Evolutionary conservation across 1,139 yeast genomes (phyloP).

Genomic region (Taphrina betulina): DNA sequence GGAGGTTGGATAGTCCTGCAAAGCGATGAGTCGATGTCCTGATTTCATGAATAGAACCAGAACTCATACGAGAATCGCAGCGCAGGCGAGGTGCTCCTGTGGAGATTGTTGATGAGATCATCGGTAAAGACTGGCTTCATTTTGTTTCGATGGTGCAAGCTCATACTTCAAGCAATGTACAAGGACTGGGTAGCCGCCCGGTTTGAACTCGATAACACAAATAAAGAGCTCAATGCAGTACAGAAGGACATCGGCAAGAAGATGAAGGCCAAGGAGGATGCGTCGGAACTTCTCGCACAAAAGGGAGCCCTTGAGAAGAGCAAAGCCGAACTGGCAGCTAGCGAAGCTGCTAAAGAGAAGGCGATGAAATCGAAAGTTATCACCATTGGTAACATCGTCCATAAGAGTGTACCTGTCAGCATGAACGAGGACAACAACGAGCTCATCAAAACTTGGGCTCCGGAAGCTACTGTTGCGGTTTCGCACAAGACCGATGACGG

Average conservation of each 20-base stretch:
- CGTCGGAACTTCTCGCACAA: constrained; percentile 72
- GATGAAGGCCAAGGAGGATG: constrained; percentile 94
- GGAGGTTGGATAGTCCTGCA: constrained; percentile 78
- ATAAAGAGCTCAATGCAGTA: constrained; percentile 78
- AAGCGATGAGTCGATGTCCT: constrained; percentile 69
- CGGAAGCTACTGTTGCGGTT: constrained; percentile 49
- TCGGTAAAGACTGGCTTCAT: constrained; percentile 88
- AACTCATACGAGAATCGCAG: constrained; percentile 80
- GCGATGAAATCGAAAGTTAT: constrained; percentile 76
- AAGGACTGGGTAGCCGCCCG: constrained; percentile 42
- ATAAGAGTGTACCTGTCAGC: constrained; percentile 83
- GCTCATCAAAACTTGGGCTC: constrained; percentile 82
- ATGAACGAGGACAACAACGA: constrained; percentile 82
- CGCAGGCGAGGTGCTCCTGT: constrained; percentile 92
- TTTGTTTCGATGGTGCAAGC: constrained; percentile 52
- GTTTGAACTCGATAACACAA: constrained; percentile 84
- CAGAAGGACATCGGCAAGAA: constrained; percentile 92
- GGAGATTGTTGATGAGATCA: constrained; percentile 92
- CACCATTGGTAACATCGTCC: constrained; percentile 90
- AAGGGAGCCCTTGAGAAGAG: constrained; percentile 71
- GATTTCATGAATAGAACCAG: constrained; percentile 85
- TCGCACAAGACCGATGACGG: constrained; percentile 9
- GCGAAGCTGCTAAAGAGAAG: constrained; percentile 77
- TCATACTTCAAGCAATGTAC: constrained; percentile 2
- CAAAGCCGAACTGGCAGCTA: constrained; percentile 63